Evolutionary conservation across 768 basidiomycete species (phyloP).

Genomic region (Imleria badia): DNA sequence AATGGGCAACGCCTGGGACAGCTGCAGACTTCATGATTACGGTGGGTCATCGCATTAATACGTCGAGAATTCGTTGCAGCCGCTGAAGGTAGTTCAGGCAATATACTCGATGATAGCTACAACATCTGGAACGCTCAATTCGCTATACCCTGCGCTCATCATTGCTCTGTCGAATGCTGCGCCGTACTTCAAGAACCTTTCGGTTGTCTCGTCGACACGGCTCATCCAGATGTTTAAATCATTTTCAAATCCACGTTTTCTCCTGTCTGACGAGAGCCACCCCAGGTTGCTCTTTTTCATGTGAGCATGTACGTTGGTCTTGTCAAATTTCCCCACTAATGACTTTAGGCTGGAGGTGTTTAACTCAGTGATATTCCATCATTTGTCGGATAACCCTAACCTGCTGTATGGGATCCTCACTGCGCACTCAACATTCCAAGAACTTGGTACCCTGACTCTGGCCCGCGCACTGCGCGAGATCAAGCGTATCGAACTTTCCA

Average conservation of each 20-base stretch:
- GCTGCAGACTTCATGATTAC: constrained; percentile 88
- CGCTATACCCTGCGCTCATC: constrained; percentile 89
- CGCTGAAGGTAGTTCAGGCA: constrained; percentile 46
- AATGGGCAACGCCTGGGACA: constrained; percentile 72
- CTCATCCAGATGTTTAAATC: constrained; percentile 89
- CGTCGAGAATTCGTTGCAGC: constrained; percentile 4
- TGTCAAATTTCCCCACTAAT: neutral
- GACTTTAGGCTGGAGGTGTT: constrained; percentile 79
- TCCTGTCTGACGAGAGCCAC: constrained; percentile 93
- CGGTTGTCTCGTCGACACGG: constrained; percentile 77
- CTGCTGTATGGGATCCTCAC: constrained; percentile 83
- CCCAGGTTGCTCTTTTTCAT: constrained; percentile 91
- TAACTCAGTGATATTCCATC: constrained; percentile 78
- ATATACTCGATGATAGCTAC: constrained; percentile 90
- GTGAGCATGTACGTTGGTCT: constrained; percentile 40
- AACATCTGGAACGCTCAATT: constrained; percentile 76
- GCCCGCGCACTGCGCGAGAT: constrained; percentile 84
- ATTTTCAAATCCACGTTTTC: constrained; percentile 85
- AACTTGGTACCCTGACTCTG: constrained; percentile 90
- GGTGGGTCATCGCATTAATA: constrained; percentile 42
- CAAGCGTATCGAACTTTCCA: constrained; percentile 65
- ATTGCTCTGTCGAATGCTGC: constrained; percentile 88
- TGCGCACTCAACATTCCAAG: constrained; percentile 82
- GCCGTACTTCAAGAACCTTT: constrained; percentile 80
- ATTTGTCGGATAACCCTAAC: constrained; percentile 83